These are phyloP conservation scores for Aspergillus ochraceoroseus DNA, from an alignment of 2,329 filamentous ascomycete genomes.

Conservation along the genomic window DNA sequence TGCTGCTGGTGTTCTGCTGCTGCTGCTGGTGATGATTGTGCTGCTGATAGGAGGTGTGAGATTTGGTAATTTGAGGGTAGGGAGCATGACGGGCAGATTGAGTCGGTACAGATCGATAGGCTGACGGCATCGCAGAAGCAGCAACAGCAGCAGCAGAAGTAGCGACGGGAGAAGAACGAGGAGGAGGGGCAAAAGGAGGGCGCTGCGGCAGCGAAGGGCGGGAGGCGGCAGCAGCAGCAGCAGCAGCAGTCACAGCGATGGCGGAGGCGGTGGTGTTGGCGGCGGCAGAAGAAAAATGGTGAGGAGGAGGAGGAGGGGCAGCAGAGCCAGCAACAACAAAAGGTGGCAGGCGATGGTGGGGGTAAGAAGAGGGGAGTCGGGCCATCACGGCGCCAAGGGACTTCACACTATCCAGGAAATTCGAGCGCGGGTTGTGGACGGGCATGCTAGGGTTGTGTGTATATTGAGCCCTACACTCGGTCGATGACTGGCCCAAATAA, in stretches of 20 bases:
- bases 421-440: conserved; percentile 46
- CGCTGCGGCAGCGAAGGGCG: conserved; percentile 35
- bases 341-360: conserved; percentile 17
- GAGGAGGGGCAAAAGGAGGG: conserved; percentile 34
- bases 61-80: conserved; percentile 36
- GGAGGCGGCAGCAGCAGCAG: conserved; percentile 20
- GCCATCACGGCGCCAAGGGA: conserved; percentile 34
- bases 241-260: conserved; percentile 15
- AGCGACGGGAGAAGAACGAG: conserved; percentile 26
- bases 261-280: conserved; percentile 15
- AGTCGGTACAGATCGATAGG: conserved; percentile 40
- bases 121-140: conserved; percentile 42
- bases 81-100: conserved; percentile 37
- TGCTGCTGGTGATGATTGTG: conserved; percentile 16
- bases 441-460: conserved; percentile 65
- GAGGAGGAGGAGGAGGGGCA: conserved; percentile 18
- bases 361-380: conserved; percentile 22
- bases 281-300: conserved; percentile 18
- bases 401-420: conserved; percentile 49
- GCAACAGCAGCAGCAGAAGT: conserved; percentile 28
- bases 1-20: conserved; percentile 16
- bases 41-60: conserved; percentile 20
- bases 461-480: conserved; percentile 85
- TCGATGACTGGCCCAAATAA: conserved; percentile 80
- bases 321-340: conserved; percentile 17